Base-by-base conservation (phyloP, 2,329 filamentous ascomycete genomes). In the Neofusicoccum cordaticola region DNA sequence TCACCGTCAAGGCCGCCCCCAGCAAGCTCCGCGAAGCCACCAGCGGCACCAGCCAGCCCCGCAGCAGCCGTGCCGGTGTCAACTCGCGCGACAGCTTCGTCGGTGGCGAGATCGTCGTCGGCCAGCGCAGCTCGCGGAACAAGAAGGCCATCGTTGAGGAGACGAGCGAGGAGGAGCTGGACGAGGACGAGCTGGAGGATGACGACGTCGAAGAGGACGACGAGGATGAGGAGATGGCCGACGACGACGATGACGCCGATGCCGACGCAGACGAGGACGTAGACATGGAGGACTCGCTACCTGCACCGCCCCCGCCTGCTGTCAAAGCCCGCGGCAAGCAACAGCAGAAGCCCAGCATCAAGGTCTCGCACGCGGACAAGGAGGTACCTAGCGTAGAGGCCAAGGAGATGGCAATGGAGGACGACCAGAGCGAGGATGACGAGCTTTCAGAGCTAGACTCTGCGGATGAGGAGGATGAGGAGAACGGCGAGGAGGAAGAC, bases 1-100 rank as follows among this genome's bases (percentile, higher is more conserved):
- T 83, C 65, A 83, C 80, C 44, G 81, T 83, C 68, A 83, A 83
- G 67, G 80, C 81, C 13, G 79, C 80, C 2, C 81, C 81, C 17
- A 80, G 75, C 73, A 82, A 81, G 72, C 75, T 83, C 27, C 75
- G 80, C 62, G 78, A 83, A 65, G 81, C 80, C 42, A 82, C 79
- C 0, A 77, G 77, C 44, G 77, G 75, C 34, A 70, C 69, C 8
- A 66, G 64, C 12, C 61, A 58, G 22, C 41, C 73, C 70, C 67
- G 69, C 71, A 15, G 67, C 70, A 42, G 74, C 77, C 27, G 27
- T 31, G 57, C 34, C 58, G 58, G 78, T 70, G 65, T 70, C 71
- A 60, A 60, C 12, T 60, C 56, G 44, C 71, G 71, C 52, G 75
- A 77, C 68, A 39, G 35, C 15, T 60, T 68, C 50, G 58, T 67